phyloP scores from a whole-genome alignment of 768 basidiomycete genomes.

The Suillus spraguei region DNA sequence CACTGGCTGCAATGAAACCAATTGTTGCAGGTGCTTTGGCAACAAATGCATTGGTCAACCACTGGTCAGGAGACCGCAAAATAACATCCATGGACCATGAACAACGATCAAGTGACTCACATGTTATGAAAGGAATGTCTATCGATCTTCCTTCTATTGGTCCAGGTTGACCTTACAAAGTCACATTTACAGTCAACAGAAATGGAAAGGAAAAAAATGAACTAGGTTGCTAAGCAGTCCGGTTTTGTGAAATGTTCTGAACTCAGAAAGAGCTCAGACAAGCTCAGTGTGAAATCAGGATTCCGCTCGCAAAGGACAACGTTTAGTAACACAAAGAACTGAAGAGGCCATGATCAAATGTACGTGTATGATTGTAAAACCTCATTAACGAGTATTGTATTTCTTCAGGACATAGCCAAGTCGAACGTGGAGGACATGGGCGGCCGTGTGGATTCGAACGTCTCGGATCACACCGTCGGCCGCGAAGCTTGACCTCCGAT shows the following conservation, averaged over 20 bases:
- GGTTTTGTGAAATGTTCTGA: conserved; percentile 10
- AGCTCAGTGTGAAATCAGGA: conserved; percentile 8
- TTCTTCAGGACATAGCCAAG: neutral
- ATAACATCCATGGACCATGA: neutral
- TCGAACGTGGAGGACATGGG: neutral
- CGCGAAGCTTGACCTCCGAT: neutral
- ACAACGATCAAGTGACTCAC: neutral
- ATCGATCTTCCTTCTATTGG: neutral
- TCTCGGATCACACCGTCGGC: conserved; percentile 1
- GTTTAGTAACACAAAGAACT: neutral
- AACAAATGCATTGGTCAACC: neutral
- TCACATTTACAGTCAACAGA: neutral
- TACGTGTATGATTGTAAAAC: neutral
- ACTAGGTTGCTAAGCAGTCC: neutral
- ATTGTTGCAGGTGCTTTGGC: neutral
- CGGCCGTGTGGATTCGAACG: neutral
- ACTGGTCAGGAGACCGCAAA: neutral
- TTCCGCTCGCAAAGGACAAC: neutral
- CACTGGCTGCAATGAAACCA: neutral
- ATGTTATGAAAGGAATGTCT: neutral
- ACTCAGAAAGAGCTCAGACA: conserved; percentile 13
- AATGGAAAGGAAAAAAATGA: neutral
- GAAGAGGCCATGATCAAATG: neutral
- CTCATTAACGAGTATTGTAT: neutral
- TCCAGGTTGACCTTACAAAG: neutral